phyloP scores from a whole-genome alignment of 768 basidiomycete species.

The Rhizopogon salebrosus region DNA sequence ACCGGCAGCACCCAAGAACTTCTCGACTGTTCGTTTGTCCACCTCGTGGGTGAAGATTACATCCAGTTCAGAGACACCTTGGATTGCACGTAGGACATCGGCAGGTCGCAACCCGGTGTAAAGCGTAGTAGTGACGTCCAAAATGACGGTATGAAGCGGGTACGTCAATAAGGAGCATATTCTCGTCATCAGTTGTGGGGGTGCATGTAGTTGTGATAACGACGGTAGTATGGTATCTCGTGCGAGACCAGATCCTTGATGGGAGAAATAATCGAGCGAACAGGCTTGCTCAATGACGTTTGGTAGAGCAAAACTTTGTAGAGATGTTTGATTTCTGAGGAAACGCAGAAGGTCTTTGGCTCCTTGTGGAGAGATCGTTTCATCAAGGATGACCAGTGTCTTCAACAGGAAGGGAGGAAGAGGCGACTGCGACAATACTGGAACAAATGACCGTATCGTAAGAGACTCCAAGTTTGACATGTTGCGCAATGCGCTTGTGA shows the following conservation, averaged over 20 bases:
- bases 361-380: constrained; percentile 17
- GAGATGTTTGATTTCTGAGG: constrained; percentile 19
- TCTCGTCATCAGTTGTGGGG: constrained; percentile 17
- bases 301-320: constrained; percentile 24
- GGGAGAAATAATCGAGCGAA: background rate
- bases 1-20: constrained; percentile 23
- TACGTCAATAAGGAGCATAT: constrained; percentile 14
- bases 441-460: constrained; percentile 20
- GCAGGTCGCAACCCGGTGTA: constrained; percentile 25
- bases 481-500: constrained; percentile 22
- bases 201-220: constrained; percentile 23
- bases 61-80: constrained; percentile 25
- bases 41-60: constrained; percentile 25
- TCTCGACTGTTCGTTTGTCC: constrained; percentile 28
- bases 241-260: background rate
- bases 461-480: constrained; percentile 25
- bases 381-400: constrained; percentile 25
- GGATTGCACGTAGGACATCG: constrained; percentile 18
- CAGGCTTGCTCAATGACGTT: constrained; percentile 14
- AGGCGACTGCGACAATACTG: constrained; percentile 14
- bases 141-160: constrained; percentile 16
- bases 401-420: constrained; percentile 17
- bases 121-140: constrained; percentile 23
- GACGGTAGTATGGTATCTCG: constrained; percentile 12
- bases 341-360: constrained; percentile 15